Percentiles rank a stretch among this genome's conserved stretches.
phyloP scores from a whole-genome alignment of 768 basidiomycete species.

The Boletus fagicola region DNA sequence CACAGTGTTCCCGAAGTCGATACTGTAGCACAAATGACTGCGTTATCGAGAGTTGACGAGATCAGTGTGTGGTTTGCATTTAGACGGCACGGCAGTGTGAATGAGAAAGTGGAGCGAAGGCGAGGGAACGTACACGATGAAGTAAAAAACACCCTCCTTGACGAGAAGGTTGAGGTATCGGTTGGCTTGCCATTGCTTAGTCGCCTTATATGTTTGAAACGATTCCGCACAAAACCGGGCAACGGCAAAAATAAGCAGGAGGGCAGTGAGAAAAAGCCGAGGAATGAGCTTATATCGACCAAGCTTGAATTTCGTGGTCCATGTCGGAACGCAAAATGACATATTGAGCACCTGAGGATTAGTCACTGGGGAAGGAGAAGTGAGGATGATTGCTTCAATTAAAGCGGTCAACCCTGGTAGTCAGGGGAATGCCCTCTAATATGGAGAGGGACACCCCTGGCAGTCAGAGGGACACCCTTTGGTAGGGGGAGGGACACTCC shows the following conservation, averaged over 20 bases:
- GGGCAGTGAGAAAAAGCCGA: slow-evolving; percentile 8
- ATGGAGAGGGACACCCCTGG: no score
- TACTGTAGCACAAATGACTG: slow-evolving; percentile 16
- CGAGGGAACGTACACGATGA: slow-evolving; percentile 14
- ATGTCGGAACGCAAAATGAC: slow-evolving; percentile 15
- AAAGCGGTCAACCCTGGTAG: no score
- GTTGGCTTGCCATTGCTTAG: slow-evolving; percentile 11
- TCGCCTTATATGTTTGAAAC: slow-evolving; percentile 10
- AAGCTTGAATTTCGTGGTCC: background rate
- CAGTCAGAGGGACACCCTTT: no score
- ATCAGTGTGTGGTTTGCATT: background rate
- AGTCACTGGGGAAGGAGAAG: slow-evolving; percentile 5
- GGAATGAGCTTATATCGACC: slow-evolving; percentile 13
- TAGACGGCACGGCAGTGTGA: no score
- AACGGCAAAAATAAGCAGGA: slow-evolving; percentile 12
- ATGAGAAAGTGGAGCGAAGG: background rate
- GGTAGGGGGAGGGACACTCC: no score
- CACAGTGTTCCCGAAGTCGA: slow-evolving; percentile 3
- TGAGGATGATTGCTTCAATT: background rate
- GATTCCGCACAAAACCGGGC: slow-evolving; percentile 6
- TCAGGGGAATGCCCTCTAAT: no score
- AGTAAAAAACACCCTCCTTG: slow-evolving; percentile 19
- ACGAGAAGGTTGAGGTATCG: slow-evolving; percentile 14
- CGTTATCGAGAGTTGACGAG: background rate
- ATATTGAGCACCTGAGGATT: slow-evolving; percentile 7